Conservation (phyloP, 306 rosid species). For the Begonia peltatifolia region DNA sequence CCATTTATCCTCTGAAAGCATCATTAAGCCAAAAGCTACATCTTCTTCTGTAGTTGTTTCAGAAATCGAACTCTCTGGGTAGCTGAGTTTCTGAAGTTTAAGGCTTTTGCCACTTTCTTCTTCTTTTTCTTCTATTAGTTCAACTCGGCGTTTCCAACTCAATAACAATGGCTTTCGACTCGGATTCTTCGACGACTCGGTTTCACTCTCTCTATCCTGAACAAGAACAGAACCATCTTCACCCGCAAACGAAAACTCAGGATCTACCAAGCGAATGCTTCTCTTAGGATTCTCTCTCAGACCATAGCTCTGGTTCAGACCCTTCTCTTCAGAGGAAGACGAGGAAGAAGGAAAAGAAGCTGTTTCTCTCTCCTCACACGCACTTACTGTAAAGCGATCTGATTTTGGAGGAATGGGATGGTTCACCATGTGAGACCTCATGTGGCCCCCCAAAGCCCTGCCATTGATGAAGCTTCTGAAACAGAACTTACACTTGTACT, state of each 20-base stretch:
- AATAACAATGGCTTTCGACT: slow-evolving; percentile 41
- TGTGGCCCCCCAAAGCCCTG: slow-evolving; percentile 86
- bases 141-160: neutral
- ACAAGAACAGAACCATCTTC: slow-evolving; percentile 41
- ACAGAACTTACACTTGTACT: slow-evolving; percentile 49
- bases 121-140: neutral
- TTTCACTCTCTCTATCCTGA: slow-evolving; percentile 73
- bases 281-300: slow-evolving; percentile 58
- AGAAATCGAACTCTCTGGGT: slow-evolving; percentile 55
- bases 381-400: slow-evolving; percentile 1
- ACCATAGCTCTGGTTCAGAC: slow-evolving; percentile 19
- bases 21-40: slow-evolving; percentile 66
- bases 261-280: slow-evolving; percentile 45
- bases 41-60: slow-evolving; percentile 62
- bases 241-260: slow-evolving; percentile 33
- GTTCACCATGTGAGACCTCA: slow-evolving; percentile 87
- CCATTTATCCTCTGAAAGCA: slow-evolving; percentile 69
- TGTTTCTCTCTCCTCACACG: neutral
- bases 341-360: slow-evolving; percentile 11
- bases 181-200: slow-evolving; percentile 61
- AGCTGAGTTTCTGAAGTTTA: slow-evolving; percentile 12
- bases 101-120: slow-evolving; percentile 1
- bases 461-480: slow-evolving; percentile 65
- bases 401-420: slow-evolving; percentile 39
- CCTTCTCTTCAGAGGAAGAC: slow-evolving; percentile 7